Evolutionary conservation across 2,329 filamentous ascomycete species (phyloP).

Genomic region (Fusarium napiforme): DNA sequence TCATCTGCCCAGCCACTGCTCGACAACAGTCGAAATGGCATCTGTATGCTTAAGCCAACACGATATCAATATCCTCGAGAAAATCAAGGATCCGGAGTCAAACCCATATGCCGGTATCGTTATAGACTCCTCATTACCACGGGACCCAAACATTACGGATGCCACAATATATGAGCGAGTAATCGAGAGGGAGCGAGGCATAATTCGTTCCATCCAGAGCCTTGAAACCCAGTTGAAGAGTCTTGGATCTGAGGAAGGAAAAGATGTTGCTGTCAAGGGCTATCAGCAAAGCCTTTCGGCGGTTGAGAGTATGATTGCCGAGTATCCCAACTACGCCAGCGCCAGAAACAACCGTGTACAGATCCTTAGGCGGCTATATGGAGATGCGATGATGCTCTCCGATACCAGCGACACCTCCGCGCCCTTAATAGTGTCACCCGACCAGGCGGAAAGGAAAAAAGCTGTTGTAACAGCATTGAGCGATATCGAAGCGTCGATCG

Average conservation of each 20-base stretch:
- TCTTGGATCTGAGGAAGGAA: slow-evolving; percentile 50
- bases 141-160: slow-evolving; percentile 68
- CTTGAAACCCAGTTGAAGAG: slow-evolving; percentile 64
- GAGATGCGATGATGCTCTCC: slow-evolving; percentile 66
- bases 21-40: slow-evolving; percentile 54
- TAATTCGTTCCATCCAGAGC: slow-evolving; percentile 65
- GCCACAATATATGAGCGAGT: slow-evolving; percentile 61
- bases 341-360: slow-evolving; percentile 81
- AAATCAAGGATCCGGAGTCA: slow-evolving; percentile 74
- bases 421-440: slow-evolving; percentile 55
- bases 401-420: slow-evolving; percentile 51
- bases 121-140: slow-evolving; percentile 64
- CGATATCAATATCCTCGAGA: slow-evolving; percentile 71
- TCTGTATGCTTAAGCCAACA: slow-evolving; percentile 62
- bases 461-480: slow-evolving; percentile 57
- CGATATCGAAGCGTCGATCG: slow-evolving; percentile 69
- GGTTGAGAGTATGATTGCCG: slow-evolving; percentile 66
- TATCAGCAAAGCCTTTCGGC: slow-evolving; percentile 61
- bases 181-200: slow-evolving; percentile 62
- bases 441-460: slow-evolving; percentile 51
- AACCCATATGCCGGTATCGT: slow-evolving; percentile 65
- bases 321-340: slow-evolving; percentile 74
- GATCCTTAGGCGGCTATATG: slow-evolving; percentile 69
- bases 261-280: slow-evolving; percentile 53
- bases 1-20: slow-evolving; percentile 7